These are phyloP conservation scores for Mucor velutinosus DNA, from an alignment of 371 early-diverging fungal species.

Conservation along the genomic window DNA sequence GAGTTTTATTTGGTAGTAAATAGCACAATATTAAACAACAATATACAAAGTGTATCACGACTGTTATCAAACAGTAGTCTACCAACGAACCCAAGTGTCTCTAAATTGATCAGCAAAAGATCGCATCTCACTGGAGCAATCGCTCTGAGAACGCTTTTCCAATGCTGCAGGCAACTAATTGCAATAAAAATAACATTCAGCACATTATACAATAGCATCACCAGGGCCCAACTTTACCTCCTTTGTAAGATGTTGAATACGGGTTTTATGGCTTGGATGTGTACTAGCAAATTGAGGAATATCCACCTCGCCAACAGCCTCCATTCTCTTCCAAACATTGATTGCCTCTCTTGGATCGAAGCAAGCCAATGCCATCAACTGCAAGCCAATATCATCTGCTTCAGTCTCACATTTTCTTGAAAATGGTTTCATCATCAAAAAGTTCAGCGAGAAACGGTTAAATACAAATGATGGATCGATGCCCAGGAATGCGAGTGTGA, in stretches of 20 bases:
- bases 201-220: not conserved
- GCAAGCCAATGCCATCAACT: slow-evolving; percentile 91
- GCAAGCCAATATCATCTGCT: slow-evolving; percentile 89
- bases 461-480: slow-evolving; percentile 54
- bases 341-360: slow-evolving; percentile 85
- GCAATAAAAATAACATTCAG: not conserved
- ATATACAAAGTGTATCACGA: not conserved
- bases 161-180: slow-evolving; percentile 42
- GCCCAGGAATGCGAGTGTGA: slow-evolving; percentile 46
- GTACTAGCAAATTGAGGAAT: slow-evolving; percentile 79
- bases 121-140: slow-evolving; percentile 41
- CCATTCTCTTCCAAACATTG: slow-evolving; percentile 66
- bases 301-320: slow-evolving; percentile 22
- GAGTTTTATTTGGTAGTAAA: too few species aligned
- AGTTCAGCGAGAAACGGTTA: slow-evolving; percentile 55
- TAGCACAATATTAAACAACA: too few species aligned
- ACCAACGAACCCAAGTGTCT: slow-evolving; percentile 38
- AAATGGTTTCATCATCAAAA: slow-evolving; percentile 78
- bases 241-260: slow-evolving; percentile 70
- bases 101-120: slow-evolving; percentile 38
- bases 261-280: slow-evolving; percentile 79
- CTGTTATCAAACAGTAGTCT: not conserved
- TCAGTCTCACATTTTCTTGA: slow-evolving; percentile 90
- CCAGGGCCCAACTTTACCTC: slow-evolving; percentile 30
- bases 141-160: slow-evolving; percentile 32